phyloP scores from a whole-genome alignment of 192 early-diverging fungal species.

The Geranomyces michiganensis region DNA sequence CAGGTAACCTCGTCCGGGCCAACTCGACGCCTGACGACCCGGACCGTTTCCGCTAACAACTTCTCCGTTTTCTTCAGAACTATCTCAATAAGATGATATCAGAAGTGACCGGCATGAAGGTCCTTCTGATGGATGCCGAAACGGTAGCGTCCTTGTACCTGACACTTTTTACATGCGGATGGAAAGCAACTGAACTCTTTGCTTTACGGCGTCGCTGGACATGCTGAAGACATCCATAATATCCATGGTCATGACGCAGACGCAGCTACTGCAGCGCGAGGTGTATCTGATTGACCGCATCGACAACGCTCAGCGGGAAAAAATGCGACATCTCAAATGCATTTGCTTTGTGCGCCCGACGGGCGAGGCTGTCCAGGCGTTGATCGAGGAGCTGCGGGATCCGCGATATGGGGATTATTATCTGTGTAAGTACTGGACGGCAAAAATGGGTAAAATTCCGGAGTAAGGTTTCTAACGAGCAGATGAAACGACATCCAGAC shows the following conservation, averaged over 20 bases:
- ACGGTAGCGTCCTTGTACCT: conserved; percentile 76
- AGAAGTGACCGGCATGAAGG: conserved; percentile 96
- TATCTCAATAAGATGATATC: conserved; percentile 92
- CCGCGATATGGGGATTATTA: conserved; percentile 97
- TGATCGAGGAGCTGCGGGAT: conserved; percentile 88
- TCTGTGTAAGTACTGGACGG: conserved; percentile 65
- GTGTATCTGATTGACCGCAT: conserved; percentile 93
- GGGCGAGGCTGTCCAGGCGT: conserved; percentile 75
- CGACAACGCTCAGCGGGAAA: conserved; percentile 81
- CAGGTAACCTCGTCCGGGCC: no score
- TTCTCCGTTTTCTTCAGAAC: conserved; percentile 45
- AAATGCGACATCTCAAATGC: conserved; percentile 95
- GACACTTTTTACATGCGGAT: no score
- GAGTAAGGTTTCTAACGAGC: not conserved
- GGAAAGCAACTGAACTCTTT: not conserved
- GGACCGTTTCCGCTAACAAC: no score
- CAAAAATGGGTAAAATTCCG: not conserved
- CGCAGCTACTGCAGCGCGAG: conserved; percentile 86
- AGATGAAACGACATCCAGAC: conserved; percentile 59
- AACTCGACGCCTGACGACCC: no score
- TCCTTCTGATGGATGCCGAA: conserved; percentile 88
- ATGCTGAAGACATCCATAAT: conserved; percentile 66
- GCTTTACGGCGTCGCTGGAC: not conserved
- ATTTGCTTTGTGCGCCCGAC: conserved; percentile 91
- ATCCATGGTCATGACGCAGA: conserved; percentile 92